Evolutionary conservation across 2,329 filamentous ascomycete genomes (phyloP).

Genomic region (Clathrospora elynae): DNA sequence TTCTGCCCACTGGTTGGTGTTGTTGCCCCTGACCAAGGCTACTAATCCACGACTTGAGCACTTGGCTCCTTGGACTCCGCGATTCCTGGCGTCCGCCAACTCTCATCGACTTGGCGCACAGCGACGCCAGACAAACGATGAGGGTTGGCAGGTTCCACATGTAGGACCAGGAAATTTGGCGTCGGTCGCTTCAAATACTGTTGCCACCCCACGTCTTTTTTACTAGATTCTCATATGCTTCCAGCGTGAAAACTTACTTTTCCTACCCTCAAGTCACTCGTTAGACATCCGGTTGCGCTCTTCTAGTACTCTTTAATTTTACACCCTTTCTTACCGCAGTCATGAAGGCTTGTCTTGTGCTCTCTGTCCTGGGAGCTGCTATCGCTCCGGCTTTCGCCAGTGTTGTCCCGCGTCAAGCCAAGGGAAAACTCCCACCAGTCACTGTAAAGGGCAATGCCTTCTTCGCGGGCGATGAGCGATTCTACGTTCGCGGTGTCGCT

Average conservation of each 20-base stretch:
- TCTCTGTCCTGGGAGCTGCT: constrained; percentile 35
- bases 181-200: constrained; percentile 41
- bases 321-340: constrained; percentile 20
- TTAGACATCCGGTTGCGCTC: constrained; percentile 36
- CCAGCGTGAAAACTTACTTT: constrained; percentile 34
- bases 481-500: constrained; percentile 66
- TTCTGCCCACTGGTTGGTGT: constrained; percentile 24
- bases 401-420: constrained; percentile 32
- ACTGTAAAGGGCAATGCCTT: constrained; percentile 68
- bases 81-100: constrained; percentile 34
- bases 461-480: constrained; percentile 64
- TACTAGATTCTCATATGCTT: constrained; percentile 26
- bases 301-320: constrained; percentile 36
- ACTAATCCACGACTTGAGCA: constrained; percentile 27
- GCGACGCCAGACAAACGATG: constrained; percentile 37
- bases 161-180: constrained; percentile 37
- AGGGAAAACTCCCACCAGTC: constrained; percentile 57
- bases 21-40: constrained; percentile 44
- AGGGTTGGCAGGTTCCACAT: constrained; percentile 48
- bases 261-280: constrained; percentile 45
- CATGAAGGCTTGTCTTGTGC: constrained; percentile 41
- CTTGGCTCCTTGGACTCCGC: constrained; percentile 44
- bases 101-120: constrained; percentile 38
- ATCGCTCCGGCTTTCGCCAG: constrained; percentile 35
- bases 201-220: constrained; percentile 24